phyloP scores from a whole-genome alignment of 2,329 filamentous ascomycete genomes.

The Boeremia exigua region DNA sequence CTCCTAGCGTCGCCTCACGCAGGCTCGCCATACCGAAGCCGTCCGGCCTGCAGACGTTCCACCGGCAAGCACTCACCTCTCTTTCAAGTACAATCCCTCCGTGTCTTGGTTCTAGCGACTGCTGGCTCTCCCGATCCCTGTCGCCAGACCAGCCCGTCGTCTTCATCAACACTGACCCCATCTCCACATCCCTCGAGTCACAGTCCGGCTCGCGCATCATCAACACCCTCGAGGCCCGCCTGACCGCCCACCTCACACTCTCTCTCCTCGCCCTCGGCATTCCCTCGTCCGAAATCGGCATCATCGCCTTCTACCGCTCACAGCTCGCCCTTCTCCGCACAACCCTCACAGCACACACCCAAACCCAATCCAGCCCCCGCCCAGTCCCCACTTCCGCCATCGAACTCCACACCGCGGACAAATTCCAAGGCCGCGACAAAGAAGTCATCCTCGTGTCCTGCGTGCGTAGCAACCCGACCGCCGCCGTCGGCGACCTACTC shows the following conservation, averaged over 20 bases:
- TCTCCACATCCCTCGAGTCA: constrained; percentile 71
- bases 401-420: constrained; percentile 96
- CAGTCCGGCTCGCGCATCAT: constrained; percentile 80
- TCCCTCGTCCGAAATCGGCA: constrained; percentile 77
- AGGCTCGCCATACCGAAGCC: constrained; percentile 69
- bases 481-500: constrained; percentile 86
- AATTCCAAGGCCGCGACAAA: constrained; percentile 96
- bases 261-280: constrained; percentile 78
- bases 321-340: constrained; percentile 86
- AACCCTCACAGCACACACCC: constrained; percentile 61
- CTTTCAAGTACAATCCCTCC: constrained; percentile 53
- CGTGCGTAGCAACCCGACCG: constrained; percentile 83
- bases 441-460: constrained; percentile 87
- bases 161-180: constrained; percentile 86
- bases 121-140: constrained; percentile 79
- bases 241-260: constrained; percentile 82
- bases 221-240: constrained; percentile 80
- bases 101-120: constrained; percentile 56
- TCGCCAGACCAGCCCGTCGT: constrained; percentile 75
- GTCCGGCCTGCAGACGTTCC: constrained; percentile 42
- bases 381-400: constrained; percentile 53
- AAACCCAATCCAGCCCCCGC: constrained; percentile 53
- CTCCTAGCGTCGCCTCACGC: constrained; percentile 71
- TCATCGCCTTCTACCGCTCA: constrained; percentile 96
- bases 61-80: constrained; percentile 32